These are phyloP conservation scores for Trichosporon sp. DNA, from an alignment of 1,284 basidiomycete species.

Conservation along the genomic window DNA sequence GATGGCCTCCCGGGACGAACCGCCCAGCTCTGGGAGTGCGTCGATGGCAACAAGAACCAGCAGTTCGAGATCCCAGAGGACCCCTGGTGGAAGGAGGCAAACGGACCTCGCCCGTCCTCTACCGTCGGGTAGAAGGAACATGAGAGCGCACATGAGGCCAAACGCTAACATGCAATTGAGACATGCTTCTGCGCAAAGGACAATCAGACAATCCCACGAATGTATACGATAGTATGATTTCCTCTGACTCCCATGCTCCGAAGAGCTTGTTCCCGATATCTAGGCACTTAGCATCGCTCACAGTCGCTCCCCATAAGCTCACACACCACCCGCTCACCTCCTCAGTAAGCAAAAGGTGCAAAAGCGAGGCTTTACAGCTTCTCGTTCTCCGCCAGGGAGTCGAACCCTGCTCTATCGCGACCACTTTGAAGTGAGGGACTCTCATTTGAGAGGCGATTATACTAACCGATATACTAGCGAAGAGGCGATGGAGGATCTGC, in stretches of 20 bases:
- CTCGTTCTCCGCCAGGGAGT: not conserved
- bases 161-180: too few relatives aligned
- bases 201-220: too few relatives aligned
- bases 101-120: not conserved
- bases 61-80: not conserved
- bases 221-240: too few relatives aligned
- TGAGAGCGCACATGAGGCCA: not conserved
- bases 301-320: not conserved
- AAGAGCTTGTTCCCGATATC: too few relatives aligned
- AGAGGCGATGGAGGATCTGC: not conserved
- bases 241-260: too few relatives aligned
- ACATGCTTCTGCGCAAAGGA: too few relatives aligned
- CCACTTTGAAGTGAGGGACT: not conserved
- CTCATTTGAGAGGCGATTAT: not conserved
- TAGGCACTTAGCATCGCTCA: not conserved
- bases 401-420: not conserved
- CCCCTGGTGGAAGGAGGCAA: not conserved
- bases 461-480: slow-evolving; percentile 1
- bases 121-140: not conserved
- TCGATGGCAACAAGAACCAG: not conserved
- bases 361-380: not conserved
- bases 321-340: too few relatives aligned
- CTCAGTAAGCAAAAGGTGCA: not conserved
- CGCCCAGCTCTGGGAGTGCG: not conserved
- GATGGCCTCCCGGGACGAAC: not conserved